Evolutionary conservation across 129 eudicot genomes (phyloP).

Genomic region (Artemisia argyi): DNA sequence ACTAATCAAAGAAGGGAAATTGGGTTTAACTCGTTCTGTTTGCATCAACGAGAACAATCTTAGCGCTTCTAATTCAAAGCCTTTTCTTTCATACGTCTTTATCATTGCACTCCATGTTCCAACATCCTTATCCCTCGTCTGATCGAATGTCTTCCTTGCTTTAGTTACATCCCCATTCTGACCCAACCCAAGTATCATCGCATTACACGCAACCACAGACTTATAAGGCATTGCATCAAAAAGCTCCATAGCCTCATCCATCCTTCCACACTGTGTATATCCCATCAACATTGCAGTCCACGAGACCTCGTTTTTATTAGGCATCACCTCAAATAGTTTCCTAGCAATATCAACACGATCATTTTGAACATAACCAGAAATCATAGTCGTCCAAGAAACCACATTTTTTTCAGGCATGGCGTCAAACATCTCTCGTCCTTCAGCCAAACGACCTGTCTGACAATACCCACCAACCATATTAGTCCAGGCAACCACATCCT

Average conservation of each 20-base stretch:
- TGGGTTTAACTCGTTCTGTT: slow-evolving; percentile 38
- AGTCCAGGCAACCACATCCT: slow-evolving; percentile 70
- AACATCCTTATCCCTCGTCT: slow-evolving; percentile 52
- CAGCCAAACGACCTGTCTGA: slow-evolving; percentile 54
- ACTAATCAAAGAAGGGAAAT: slow-evolving; percentile 66
- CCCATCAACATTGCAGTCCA: slow-evolving; percentile 87
- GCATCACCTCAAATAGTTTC: slow-evolving; percentile 85
- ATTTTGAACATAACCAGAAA: slow-evolving; percentile 66
- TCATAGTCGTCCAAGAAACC: slow-evolving; percentile 77
- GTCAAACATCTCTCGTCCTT: slow-evolving; percentile 70
- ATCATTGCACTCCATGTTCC: slow-evolving; percentile 82
- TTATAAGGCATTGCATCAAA: slow-evolving; percentile 58
- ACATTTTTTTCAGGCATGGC: slow-evolving; percentile 59
- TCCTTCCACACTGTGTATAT: slow-evolving; percentile 62
- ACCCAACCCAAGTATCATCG: slow-evolving; percentile 64
- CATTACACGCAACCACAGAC: slow-evolving; percentile 58
- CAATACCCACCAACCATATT: slow-evolving; percentile 75
- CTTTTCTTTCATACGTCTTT: slow-evolving; percentile 63
- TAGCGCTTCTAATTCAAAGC: slow-evolving; percentile 71
- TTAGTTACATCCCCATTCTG: slow-evolving; percentile 54
- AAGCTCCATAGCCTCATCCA: slow-evolving; percentile 65
- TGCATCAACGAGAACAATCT: slow-evolving; percentile 62
- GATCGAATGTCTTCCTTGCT: slow-evolving; percentile 53
- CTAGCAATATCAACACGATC: slow-evolving; percentile 62
- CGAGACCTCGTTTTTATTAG: slow-evolving; percentile 71